phyloP scores from a whole-genome alignment of 495 filamentous ascomycete species.

The Penicillium diatomitis region DNA sequence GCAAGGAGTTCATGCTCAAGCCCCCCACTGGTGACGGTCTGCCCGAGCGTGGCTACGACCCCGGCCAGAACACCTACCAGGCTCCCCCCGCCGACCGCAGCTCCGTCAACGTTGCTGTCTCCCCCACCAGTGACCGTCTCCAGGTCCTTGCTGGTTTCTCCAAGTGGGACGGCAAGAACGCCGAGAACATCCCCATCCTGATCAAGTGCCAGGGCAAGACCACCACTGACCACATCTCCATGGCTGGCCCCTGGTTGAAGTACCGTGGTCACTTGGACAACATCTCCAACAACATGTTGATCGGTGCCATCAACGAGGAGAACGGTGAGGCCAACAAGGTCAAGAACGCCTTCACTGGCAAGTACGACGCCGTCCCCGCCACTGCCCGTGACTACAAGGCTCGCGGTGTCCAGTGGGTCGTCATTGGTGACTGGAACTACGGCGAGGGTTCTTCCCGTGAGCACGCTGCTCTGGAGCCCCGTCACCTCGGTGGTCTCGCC shows the following conservation, averaged over 20 bases:
- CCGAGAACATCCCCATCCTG: conserved; percentile 76
- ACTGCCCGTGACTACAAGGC: conserved; percentile 98
- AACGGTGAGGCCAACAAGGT: conserved; percentile 98
- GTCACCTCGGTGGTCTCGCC: conserved; percentile 92
- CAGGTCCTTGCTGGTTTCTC: conserved; percentile 83
- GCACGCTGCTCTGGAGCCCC: conserved; percentile 94
- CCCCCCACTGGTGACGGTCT: conserved; percentile 75
- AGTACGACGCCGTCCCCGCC: conserved; percentile 80
- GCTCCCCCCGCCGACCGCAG: conserved; percentile 77
- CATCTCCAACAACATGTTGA: conserved; percentile 99
- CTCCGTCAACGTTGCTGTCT: conserved; percentile 69
- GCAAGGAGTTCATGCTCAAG: conserved; percentile 88
- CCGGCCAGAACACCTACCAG: conserved; percentile 93
- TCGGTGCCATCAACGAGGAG: conserved; percentile 90
- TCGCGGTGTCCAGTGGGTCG: conserved; percentile 92
- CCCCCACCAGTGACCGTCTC: conserved; percentile 85
- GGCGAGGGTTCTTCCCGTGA: conserved; percentile 96
- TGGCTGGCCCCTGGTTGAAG: conserved; percentile 97
- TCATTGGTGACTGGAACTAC: conserved; percentile 99
- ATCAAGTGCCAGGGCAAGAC: conserved; percentile 99
- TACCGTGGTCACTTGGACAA: conserved; percentile 99
- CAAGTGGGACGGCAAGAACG: conserved; percentile 93
- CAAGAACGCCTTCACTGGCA: conserved; percentile 78
- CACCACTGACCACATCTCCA: conserved; percentile 98
- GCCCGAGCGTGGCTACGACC: conserved; percentile 76